Conservation (phyloP, 768 basidiomycete genomes). For the Phanerochaete carnosa region DNA sequence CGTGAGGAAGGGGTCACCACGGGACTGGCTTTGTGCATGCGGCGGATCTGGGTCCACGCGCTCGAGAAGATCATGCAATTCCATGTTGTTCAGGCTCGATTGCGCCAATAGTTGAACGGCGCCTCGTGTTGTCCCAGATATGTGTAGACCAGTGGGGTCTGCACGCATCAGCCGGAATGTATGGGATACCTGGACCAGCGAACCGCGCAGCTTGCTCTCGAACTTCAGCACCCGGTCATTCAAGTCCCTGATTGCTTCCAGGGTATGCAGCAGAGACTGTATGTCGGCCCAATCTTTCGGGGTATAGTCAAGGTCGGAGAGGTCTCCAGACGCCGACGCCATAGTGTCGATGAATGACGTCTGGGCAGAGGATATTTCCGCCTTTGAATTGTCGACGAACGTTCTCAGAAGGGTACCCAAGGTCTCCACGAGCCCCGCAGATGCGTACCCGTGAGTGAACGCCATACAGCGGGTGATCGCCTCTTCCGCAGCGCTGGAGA, state of each 20-base stretch:
- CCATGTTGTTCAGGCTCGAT: conserved; percentile 79
- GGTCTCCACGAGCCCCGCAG: conserved; percentile 66
- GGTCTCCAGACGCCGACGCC: conserved; percentile 46
- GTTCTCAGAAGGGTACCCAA: conserved; percentile 67
- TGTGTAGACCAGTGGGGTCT: conserved; percentile 49
- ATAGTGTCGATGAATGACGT: conserved; percentile 16
- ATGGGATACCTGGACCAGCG: conserved; percentile 55
- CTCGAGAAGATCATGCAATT: conserved; percentile 62
- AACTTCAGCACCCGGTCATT: conserved; percentile 65
- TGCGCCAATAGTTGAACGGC: conserved; percentile 75
- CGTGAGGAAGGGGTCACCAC: conserved; percentile 15
- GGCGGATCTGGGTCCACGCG: conserved; percentile 41
- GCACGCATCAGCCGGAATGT: conserved; percentile 54
- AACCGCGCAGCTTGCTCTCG: conserved; percentile 63
- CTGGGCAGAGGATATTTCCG: conserved; percentile 39
- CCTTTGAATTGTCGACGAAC: conserved; percentile 67
- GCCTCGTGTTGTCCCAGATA: conserved; percentile 61
- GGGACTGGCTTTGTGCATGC: conserved; percentile 5
- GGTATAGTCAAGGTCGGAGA: conserved; percentile 80
- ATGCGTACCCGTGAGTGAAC: conserved; percentile 91
- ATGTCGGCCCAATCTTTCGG: conserved; percentile 87
- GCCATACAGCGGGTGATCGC: conserved; percentile 68
- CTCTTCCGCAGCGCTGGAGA: conserved; percentile 78
- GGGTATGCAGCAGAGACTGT: conserved; percentile 76
- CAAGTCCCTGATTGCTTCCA: conserved; percentile 75